Conservation (phyloP, 164 flowering plant species). For the Buxus sempervirens region DNA sequence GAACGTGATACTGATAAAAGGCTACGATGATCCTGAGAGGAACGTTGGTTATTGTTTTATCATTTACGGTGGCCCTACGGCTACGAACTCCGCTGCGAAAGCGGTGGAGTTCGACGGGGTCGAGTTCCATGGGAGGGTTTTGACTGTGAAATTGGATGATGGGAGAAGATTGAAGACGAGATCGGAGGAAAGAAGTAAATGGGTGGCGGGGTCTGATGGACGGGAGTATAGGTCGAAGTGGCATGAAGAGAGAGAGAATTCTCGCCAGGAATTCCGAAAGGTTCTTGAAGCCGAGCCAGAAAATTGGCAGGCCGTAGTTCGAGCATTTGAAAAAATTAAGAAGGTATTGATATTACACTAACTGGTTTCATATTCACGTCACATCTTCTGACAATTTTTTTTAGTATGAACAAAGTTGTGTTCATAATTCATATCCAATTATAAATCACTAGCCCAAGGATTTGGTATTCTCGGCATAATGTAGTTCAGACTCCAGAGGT, state of each 20-base stretch:
- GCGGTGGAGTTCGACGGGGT: slow-evolving; percentile 95
- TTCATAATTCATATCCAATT: too few relatives aligned
- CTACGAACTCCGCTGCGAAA: slow-evolving; percentile 60
- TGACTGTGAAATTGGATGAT: slow-evolving; percentile 91
- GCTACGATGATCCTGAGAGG: slow-evolving; percentile 58
- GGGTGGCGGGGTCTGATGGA: slow-evolving; percentile 50
- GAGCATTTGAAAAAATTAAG: slow-evolving; percentile 69
- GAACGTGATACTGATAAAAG: slow-evolving; percentile 76
- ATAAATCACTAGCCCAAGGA: too few relatives aligned
- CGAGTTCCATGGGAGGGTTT: slow-evolving; percentile 83
- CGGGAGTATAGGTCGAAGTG: slow-evolving; percentile 58
- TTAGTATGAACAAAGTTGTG: too few relatives aligned
- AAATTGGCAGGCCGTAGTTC: slow-evolving; percentile 90
- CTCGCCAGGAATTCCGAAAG: slow-evolving; percentile 46
- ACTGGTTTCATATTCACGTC: not conserved
- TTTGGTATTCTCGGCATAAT: too few relatives aligned
- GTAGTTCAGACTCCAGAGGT: too few relatives aligned
- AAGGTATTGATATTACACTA: slow-evolving; percentile 46
- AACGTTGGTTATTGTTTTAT: slow-evolving; percentile 86
- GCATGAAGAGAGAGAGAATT: slow-evolving; percentile 74
- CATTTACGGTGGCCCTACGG: slow-evolving; percentile 58
- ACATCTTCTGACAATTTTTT: too few relatives aligned
- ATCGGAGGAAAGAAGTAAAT: slow-evolving; percentile 52
- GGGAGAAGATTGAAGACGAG: slow-evolving; percentile 67
- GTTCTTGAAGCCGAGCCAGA: slow-evolving; percentile 76